Evolutionary conservation across 106 monocot species (phyloP).

Genomic region (Narthecium ossifragum): DNA sequence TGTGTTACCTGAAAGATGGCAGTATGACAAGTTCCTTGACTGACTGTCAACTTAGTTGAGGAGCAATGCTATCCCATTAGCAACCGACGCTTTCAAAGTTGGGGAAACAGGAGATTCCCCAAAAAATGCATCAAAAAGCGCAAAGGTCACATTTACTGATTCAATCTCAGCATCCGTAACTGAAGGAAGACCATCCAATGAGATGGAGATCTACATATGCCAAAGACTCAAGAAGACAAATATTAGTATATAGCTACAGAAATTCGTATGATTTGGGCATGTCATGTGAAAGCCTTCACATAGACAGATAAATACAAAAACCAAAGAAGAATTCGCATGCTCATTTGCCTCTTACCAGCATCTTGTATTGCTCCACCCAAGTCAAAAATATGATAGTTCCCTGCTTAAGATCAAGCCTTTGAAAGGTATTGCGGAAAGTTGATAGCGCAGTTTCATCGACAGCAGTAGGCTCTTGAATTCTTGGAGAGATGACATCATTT

Average conservation of each 20-base stretch:
- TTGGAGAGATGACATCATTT: conserved; percentile 64
- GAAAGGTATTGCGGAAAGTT: conserved; percentile 50
- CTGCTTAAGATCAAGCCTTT: conserved; percentile 44
- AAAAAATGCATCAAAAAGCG: conserved; percentile 75
- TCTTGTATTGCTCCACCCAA: conserved; percentile 59
- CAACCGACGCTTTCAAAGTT: conserved; percentile 54
- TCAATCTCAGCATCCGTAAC: conserved; percentile 53
- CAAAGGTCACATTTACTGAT: conserved; percentile 46
- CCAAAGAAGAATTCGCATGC: too few relatives aligned
- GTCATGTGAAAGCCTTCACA: too few relatives aligned
- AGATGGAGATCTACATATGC: conserved; percentile 56
- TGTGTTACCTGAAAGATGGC: too few relatives aligned
- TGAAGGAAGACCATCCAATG: conserved; percentile 33
- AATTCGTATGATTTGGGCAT: not conserved
- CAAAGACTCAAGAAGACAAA: not conserved
- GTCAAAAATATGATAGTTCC: conserved; percentile 59
- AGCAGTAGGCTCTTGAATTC: conserved; percentile 41
- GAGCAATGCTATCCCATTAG: conserved; percentile 27
- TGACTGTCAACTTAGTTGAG: conserved; percentile 17
- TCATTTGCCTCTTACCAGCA: conserved; percentile 72
- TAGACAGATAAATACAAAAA: too few relatives aligned
- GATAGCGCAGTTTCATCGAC: conserved; percentile 46
- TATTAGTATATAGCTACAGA: not conserved
- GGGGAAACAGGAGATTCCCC: conserved; percentile 66
- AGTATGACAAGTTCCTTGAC: too few relatives aligned